phyloP scores from a whole-genome alignment of 331 rosid genomes.

The Quercus phellos region DNA sequence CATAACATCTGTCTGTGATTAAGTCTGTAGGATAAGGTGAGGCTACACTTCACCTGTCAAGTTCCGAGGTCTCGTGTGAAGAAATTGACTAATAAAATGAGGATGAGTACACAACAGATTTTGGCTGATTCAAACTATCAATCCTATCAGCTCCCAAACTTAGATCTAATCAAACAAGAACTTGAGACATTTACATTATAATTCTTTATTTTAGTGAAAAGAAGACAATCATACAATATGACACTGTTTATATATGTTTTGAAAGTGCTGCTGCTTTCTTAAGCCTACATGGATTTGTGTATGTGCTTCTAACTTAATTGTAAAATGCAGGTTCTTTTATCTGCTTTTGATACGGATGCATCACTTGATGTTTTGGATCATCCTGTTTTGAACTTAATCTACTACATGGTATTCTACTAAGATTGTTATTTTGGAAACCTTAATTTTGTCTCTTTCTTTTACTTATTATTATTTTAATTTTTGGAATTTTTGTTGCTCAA shows the following conservation, averaged over 20 bases:
- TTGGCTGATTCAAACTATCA: background rate
- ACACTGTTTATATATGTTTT: background rate
- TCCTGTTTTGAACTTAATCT: slow-evolving; percentile 73
- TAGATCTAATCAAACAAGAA: background rate
- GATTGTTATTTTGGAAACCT: slow-evolving; percentile 6
- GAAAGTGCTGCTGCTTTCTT: background rate
- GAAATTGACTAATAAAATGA: background rate
- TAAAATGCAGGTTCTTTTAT: slow-evolving; percentile 59
- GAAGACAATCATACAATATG: background rate
- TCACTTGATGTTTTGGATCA: slow-evolving; percentile 84
- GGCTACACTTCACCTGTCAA: background rate
- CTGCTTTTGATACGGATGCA: slow-evolving; percentile 70
- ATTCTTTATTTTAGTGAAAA: background rate
- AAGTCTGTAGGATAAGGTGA: background rate
- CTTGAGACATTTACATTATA: background rate
- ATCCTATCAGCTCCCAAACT: background rate
- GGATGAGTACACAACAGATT: background rate
- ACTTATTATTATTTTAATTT: slow-evolving; percentile 9
- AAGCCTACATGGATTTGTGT: background rate
- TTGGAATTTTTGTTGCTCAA: slow-evolving; percentile 18
- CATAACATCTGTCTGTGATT: background rate
- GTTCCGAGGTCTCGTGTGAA: background rate
- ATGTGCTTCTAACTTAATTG: background rate
- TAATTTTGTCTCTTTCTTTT: background rate
- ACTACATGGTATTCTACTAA: slow-evolving; percentile 66